These are phyloP conservation scores for Stagonosporopsis vannaccii DNA, from an alignment of 2,329 filamentous ascomycete genomes.

Conservation along the genomic window DNA sequence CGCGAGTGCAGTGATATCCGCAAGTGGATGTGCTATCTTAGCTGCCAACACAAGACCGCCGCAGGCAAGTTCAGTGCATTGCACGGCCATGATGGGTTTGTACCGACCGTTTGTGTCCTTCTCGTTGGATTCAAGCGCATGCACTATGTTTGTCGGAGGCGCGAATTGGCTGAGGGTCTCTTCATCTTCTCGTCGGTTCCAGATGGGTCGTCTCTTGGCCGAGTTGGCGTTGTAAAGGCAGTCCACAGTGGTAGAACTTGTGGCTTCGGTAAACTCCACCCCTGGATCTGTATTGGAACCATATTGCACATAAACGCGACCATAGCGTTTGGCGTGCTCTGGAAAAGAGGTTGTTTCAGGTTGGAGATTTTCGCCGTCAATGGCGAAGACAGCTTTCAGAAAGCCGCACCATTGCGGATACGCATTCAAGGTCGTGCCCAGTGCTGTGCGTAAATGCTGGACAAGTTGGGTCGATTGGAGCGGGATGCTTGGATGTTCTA, in stretches of 20 bases:
- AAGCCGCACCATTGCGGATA: constrained; percentile 17
- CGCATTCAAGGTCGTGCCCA: constrained; percentile 3
- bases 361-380: background rate
- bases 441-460: constrained; percentile 8
- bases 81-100: constrained; percentile 18
- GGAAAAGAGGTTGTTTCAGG: constrained; percentile 8
- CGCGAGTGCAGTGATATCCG: constrained; percentile 14
- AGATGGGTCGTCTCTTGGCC: background rate
- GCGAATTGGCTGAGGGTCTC: background rate
- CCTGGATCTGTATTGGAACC: constrained; percentile 5
- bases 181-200: background rate
- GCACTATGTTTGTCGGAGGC: background rate
- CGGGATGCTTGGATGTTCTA: background rate
- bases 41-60: constrained; percentile 13
- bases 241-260: background rate
- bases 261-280: constrained; percentile 8
- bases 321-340: constrained; percentile 11
- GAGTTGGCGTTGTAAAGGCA: background rate
- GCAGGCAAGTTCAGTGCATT: constrained; percentile 13
- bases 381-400: constrained; percentile 3
- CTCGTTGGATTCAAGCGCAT: constrained; percentile 8
- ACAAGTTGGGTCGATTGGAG: background rate
- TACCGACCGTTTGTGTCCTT: constrained; percentile 2
- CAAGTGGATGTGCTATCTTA: constrained; percentile 18
- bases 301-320: constrained; percentile 15